Conservation (phyloP, 805 yeast genomes). For the Schizosaccharomyces lindneri region DNA sequence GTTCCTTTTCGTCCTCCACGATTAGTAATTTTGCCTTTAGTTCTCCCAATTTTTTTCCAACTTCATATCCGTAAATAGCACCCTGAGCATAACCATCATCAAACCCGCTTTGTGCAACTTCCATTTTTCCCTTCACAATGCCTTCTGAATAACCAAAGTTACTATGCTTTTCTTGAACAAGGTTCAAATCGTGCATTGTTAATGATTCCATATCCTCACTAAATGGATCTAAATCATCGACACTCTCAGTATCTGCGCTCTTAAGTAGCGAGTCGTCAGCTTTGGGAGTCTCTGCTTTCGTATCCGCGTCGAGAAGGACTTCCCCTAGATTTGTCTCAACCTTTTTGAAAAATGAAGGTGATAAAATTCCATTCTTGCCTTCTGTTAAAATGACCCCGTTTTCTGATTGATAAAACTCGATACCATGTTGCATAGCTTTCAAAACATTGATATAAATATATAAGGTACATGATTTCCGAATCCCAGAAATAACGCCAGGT, state of each 20-base stretch:
- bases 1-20: background rate
- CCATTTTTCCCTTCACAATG: background rate
- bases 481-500: constrained; percentile 39
- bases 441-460: constrained; percentile 37
- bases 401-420: constrained; percentile 32
- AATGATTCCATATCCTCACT: background rate
- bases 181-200: background rate
- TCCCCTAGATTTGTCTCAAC: constrained; percentile 15
- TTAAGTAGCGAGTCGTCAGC: background rate
- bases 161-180: background rate
- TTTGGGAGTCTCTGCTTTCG: background rate
- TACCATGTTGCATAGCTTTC: constrained; percentile 21
- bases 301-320: background rate
- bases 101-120: background rate
- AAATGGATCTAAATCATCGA: background rate
- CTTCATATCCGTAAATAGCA: background rate
- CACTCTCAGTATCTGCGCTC: background rate
- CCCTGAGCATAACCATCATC: background rate
- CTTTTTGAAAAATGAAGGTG: constrained; percentile 19
- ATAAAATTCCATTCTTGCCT: constrained; percentile 35
- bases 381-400: constrained; percentile 54
- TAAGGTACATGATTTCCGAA: constrained; percentile 33
- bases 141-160: background rate
- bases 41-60: background rate
- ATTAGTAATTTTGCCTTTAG: background rate